Percentiles rank a stretch among this genome's conserved stretches.
Evolutionary conservation across 306 rosid species (phyloP).

Genomic region (Acacia melanoxylon): DNA sequence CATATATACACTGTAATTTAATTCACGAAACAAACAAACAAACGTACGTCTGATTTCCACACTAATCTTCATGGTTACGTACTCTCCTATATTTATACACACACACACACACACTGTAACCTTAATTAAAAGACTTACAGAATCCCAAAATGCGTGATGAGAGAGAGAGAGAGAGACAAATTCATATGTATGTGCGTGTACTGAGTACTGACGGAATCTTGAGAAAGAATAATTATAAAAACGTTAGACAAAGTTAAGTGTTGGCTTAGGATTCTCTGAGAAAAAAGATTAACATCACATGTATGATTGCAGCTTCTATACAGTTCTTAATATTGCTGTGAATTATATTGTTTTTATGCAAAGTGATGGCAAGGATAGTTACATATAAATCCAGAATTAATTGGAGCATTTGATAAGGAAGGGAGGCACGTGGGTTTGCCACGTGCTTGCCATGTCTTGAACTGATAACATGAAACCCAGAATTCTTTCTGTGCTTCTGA

Average conservation of each 20-base stretch:
- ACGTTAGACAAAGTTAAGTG: constrained; percentile 33
- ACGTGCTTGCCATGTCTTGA: constrained; percentile 29
- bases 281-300: neutral
- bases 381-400: neutral
- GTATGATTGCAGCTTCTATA: constrained; percentile 15
- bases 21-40: neutral
- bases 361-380: neutral
- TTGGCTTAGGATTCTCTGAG: constrained; percentile 48
- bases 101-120: neutral
- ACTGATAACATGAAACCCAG: constrained; percentile 7
- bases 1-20: neutral
- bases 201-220: constrained; percentile 34
- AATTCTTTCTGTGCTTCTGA: neutral
- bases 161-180: constrained; percentile 32
- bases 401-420: constrained; percentile 33
- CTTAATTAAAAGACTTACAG: neutral
- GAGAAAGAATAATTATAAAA: constrained; percentile 26
- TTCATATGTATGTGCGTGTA: constrained; percentile 46
- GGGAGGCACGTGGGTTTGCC: constrained; percentile 38
- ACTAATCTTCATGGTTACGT: neutral
- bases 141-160: constrained; percentile 12
- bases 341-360: neutral
- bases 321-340: neutral
- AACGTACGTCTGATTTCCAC: neutral
- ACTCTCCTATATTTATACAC: neutral